These are phyloP conservation scores for Mucor velutinosus DNA, from an alignment of 371 early-diverging fungal genomes.

Conservation along the genomic window DNA sequence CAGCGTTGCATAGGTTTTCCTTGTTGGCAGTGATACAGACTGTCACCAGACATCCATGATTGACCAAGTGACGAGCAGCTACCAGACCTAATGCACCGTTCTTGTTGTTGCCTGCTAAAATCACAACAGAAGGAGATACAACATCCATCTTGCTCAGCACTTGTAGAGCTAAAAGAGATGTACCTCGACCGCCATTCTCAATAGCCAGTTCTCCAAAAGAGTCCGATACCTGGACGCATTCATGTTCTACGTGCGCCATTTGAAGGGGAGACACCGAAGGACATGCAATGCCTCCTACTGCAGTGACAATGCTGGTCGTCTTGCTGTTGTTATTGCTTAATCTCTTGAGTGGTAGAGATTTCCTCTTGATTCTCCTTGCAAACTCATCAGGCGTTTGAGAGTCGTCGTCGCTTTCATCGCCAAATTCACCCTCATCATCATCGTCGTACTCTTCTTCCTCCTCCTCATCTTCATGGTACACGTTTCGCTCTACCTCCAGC, in stretches of 20 bases:
- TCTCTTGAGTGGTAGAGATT: neutral
- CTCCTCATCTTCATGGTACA: slow-evolving; percentile 12
- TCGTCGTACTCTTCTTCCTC: slow-evolving; percentile 45
- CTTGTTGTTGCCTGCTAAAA: slow-evolving; percentile 74
- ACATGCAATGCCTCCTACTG: slow-evolving; percentile 29
- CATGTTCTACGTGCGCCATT: slow-evolving; percentile 71
- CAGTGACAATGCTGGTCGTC: slow-evolving; percentile 14
- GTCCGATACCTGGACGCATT: slow-evolving; percentile 30
- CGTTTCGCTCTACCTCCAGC: slow-evolving; percentile 34
- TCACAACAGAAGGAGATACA: slow-evolving; percentile 67
- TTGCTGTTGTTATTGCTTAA: neutral
- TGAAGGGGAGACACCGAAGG: slow-evolving; percentile 60
- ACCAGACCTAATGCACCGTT: slow-evolving; percentile 73
- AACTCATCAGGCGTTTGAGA: slow-evolving; percentile 30
- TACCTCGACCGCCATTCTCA: slow-evolving; percentile 82
- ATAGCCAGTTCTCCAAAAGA: slow-evolving; percentile 11
- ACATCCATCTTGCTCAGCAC: slow-evolving; percentile 62
- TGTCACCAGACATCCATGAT: slow-evolving; percentile 72
- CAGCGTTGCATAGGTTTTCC: slow-evolving; percentile 26
- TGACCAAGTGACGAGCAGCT: slow-evolving; percentile 73
- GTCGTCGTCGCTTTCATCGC: slow-evolving; percentile 46
- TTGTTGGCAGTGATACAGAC: slow-evolving; percentile 61
- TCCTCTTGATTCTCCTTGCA: slow-evolving; percentile 1
- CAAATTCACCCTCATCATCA: slow-evolving; percentile 38
- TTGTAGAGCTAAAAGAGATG: slow-evolving; percentile 68